These are phyloP conservation scores for Scedosporium boydii DNA, from an alignment of 2,329 filamentous ascomycete genomes.

Conservation along the genomic window DNA sequence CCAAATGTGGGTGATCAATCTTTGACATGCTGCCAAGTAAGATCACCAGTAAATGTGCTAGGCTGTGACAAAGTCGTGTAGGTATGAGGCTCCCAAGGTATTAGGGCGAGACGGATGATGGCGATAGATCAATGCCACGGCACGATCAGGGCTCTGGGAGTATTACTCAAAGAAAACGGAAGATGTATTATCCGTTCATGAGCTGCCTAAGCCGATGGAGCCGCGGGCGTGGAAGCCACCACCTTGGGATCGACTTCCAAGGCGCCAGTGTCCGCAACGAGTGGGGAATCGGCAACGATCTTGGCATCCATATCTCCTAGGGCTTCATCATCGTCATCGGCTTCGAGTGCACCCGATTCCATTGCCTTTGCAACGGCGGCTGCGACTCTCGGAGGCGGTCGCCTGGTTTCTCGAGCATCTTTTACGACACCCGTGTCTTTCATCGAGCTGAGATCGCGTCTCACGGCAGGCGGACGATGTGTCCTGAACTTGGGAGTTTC, in stretches of 20 bases:
- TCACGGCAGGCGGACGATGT: slow-evolving; percentile 43
- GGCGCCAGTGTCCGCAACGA: not conserved
- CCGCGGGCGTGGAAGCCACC: not conserved
- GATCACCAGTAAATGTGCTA: too few species aligned
- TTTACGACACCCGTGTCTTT: slow-evolving; percentile 4
- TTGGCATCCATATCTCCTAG: not conserved
- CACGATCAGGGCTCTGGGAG: not conserved
- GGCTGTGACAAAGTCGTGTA: too few species aligned
- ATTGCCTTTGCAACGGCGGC: not conserved
- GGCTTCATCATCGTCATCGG: slow-evolving; percentile 2
- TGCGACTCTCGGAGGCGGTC: not conserved
- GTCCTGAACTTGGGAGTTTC: slow-evolving; percentile 35
- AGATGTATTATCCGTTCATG: not conserved
- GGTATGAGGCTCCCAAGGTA: too few species aligned
- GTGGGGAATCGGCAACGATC: not conserved
- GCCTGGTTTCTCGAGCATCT: not conserved
- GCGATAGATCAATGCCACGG: not conserved
- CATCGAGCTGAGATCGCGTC: slow-evolving; percentile 29
- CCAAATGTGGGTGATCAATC: too few species aligned
- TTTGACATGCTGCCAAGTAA: too few species aligned
- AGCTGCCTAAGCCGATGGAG: not conserved
- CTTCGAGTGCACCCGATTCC: not conserved
- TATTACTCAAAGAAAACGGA: not conserved
- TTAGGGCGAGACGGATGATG: not conserved
- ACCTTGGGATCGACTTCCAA: not conserved